Base-by-base conservation (phyloP, 2,329 filamentous ascomycete genomes). In the Penicillium concentricum region DNA sequence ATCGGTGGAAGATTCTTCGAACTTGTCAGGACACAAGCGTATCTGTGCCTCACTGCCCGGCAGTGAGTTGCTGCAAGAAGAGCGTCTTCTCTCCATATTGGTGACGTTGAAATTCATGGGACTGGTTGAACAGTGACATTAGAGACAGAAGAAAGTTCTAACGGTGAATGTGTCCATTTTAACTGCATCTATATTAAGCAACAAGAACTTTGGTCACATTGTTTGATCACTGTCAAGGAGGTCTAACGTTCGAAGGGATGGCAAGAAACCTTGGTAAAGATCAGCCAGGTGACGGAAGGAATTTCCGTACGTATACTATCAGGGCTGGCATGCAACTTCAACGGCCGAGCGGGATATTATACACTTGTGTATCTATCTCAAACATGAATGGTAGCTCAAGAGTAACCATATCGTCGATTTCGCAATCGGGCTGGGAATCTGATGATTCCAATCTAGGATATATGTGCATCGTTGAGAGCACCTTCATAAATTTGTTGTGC, bases 241-340 rank as follows among this genome's bases (percentile, higher is more conserved):
- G 43, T 34, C 38, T 22, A 41, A 45, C 35, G 43, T 39, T 55
- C 24, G 45, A 62, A 64, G 63, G 63, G 60, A 54, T 56, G 51
- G 28, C 28, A 35, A 49, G 7, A 52, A 50, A 18, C 32, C 58
- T 51, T 54, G 38, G 30, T 46, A 49, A 28, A 30, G 38, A 34
- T 57, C 59, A 51, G 35, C 57, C 58, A 60, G 56, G 55, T 56
- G 57, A 61, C 45, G 46, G 39, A 45, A 58, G 51, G 61, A 61
- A 62, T 63, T 63, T 48, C 56, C 34, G 16, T 51, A 51, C 49
- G 41, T 42, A 43, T 34, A 30, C 35, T n/a, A 51, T 50, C 56
- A 54, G 43, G 61, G 34, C 42, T 51, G 48, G 57, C 57, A 58
- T 58, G 58, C 43, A 28, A 51, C 39, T 18, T n/a, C 13, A 37